Conservation (phyloP, 2,329 filamentous ascomycete species). For the Pseudogymnoascus sp. region DNA sequence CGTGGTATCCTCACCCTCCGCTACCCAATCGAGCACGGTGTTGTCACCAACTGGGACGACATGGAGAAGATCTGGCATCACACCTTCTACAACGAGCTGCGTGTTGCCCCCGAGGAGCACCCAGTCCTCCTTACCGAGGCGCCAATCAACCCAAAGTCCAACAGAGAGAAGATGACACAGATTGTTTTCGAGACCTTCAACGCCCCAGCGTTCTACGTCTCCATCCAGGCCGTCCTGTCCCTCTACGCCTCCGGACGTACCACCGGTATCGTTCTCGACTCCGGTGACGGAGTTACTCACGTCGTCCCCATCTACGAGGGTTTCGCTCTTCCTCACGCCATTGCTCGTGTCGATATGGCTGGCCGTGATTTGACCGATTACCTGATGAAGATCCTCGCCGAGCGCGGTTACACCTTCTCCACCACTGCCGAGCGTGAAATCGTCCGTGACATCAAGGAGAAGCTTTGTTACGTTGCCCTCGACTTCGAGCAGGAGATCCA, state of each 20-base stretch:
- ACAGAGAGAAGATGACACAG: conserved; percentile 99
- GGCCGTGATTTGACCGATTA: conserved; percentile 99
- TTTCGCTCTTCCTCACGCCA: conserved; percentile 99
- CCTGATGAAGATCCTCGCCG: conserved; percentile 99
- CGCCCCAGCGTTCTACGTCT: conserved; percentile 99
- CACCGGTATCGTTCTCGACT: conserved; percentile 99
- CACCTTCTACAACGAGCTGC: conserved; percentile 99
- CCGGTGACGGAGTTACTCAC: conserved; percentile 99
- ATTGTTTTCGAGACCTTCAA: conserved; percentile 99
- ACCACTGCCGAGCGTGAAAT: conserved; percentile 99
- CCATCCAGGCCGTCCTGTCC: conserved; percentile 97
- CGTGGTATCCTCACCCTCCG: conserved; percentile 99
- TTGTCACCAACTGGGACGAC: conserved; percentile 99
- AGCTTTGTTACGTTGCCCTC: conserved; percentile 99
- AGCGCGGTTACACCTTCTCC: conserved; percentile 99
- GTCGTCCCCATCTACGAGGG: conserved; percentile 99
- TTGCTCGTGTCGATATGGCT: conserved; percentile 99
- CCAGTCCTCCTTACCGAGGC: conserved; percentile 98
- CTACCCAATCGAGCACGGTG: conserved; percentile 99
- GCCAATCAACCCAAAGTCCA: conserved; percentile 99
- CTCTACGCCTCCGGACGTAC: conserved; percentile 99
- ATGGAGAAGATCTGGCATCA: conserved; percentile 99
- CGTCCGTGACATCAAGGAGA: conserved; percentile 99
- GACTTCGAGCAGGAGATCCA: conserved; percentile 99
- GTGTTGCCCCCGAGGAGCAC: conserved; percentile 99